Percentiles rank a stretch among this genome's conserved stretches.
These are phyloP conservation scores for Solanum sitiens DNA, from an alignment of 257 asterid genomes.

Conservation along the genomic window DNA sequence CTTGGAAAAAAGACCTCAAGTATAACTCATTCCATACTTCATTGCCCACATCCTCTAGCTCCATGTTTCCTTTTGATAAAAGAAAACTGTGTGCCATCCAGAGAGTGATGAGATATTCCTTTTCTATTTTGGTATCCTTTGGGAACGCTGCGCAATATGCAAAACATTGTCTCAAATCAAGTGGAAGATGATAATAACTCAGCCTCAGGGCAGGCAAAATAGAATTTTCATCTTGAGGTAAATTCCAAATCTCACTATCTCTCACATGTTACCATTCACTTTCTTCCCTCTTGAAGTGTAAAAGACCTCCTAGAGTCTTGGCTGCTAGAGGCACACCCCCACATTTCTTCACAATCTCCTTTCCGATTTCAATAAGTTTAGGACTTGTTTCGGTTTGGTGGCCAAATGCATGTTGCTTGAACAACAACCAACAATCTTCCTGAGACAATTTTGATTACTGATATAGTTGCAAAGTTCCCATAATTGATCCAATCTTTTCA, in stretches of 20 bases:
- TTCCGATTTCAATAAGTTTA: not conserved
- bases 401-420: constrained; percentile 10
- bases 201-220: constrained; percentile 11
- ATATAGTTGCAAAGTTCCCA: constrained; percentile 11
- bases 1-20: constrained; percentile 2
- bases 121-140: not conserved
- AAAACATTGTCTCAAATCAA: constrained; percentile 13
- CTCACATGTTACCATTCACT: constrained; percentile 9
- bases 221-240: not conserved
- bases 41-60: constrained; percentile 10
- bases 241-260: not conserved
- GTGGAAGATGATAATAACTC: constrained; percentile 22
- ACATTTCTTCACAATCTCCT: constrained; percentile 2
- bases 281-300: constrained; percentile 6
- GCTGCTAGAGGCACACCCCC: constrained; percentile 18
- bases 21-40: constrained; percentile 12
- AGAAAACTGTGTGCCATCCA: constrained; percentile 20
- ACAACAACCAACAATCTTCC: constrained; percentile 13
- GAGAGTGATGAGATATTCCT: not conserved
- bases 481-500: constrained; percentile 4
- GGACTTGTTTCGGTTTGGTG: not conserved
- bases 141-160: constrained; percentile 19
- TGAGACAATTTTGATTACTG: not conserved
- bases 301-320: constrained; percentile 16
- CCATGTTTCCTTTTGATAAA: not conserved